Conservation (phyloP, 371 early-diverging fungal genomes). For the Mucor indicus region DNA sequence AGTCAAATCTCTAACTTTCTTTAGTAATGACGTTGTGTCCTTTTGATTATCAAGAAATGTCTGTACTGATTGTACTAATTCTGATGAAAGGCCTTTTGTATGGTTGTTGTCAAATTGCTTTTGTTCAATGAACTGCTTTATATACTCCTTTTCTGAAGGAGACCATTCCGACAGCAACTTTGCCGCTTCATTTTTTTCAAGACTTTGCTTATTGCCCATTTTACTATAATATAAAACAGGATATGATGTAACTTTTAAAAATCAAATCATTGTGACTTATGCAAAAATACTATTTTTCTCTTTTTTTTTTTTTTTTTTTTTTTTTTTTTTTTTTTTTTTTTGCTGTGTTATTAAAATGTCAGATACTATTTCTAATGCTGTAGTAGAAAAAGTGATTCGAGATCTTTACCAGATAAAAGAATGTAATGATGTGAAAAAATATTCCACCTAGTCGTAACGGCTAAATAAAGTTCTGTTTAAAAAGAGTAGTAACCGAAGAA, state of each 20-base stretch:
- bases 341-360: neutral
- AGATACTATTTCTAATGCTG: neutral
- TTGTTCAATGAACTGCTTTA: neutral
- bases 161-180: constrained; percentile 12
- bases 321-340: neutral
- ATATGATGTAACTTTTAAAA: neutral
- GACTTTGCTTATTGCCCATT: constrained; percentile 22
- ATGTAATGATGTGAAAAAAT: neutral
- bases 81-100: neutral
- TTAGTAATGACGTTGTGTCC: neutral
- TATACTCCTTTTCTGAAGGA: neutral
- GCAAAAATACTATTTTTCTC: neutral
- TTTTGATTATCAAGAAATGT: neutral
- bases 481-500: constrained; percentile 15
- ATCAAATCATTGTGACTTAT: neutral
- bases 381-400: constrained; percentile 1
- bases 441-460: neutral
- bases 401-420: constrained; percentile 1
- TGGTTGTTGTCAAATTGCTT: neutral
- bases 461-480: neutral
- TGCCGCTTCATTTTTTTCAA: neutral
- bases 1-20: neutral
- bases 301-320: neutral
- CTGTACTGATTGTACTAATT: neutral
- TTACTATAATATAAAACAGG: neutral